A percentile compares a stretch with the other conserved stretches of the same genome.
phyloP scores from a whole-genome alignment of 371 early-diverging fungal species.

The Mucor irregularis region DNA sequence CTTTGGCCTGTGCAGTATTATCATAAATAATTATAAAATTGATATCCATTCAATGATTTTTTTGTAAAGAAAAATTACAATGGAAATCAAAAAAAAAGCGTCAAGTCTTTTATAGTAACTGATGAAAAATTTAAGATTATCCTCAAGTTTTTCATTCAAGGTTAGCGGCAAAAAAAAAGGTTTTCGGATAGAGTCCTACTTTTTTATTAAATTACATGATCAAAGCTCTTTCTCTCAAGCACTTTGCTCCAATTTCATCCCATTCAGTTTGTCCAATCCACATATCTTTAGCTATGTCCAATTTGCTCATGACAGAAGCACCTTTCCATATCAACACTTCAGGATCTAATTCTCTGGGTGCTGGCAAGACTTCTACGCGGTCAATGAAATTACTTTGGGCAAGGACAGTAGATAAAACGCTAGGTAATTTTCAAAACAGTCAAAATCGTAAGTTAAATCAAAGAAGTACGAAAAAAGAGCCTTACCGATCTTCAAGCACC shows the following conservation, averaged over 20 bases:
- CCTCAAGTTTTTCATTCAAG: too few relatives aligned
- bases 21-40: conserved; percentile 62
- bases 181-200: neutral
- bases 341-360: conserved; percentile 87
- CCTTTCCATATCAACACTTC: conserved; percentile 91
- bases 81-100: neutral
- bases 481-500: conserved; percentile 71
- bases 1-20: conserved; percentile 45
- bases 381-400: conserved; percentile 55
- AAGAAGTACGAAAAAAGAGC: neutral
- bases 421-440: neutral
- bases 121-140: too few relatives aligned
- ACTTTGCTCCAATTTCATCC: conserved; percentile 68
- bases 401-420: conserved; percentile 38
- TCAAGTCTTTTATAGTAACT: too few relatives aligned
- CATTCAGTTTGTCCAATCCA: conserved; percentile 81
- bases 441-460: neutral
- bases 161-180: neutral
- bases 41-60: conserved; percentile 14
- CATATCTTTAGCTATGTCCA: conserved; percentile 79
- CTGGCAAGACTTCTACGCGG: conserved; percentile 72
- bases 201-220: conserved; percentile 50
- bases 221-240: conserved; percentile 68
- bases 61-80: neutral
- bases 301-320: conserved; percentile 75